These are phyloP conservation scores for Macrocybe gigantea DNA, from an alignment of 768 basidiomycete genomes.

Conservation along the genomic window DNA sequence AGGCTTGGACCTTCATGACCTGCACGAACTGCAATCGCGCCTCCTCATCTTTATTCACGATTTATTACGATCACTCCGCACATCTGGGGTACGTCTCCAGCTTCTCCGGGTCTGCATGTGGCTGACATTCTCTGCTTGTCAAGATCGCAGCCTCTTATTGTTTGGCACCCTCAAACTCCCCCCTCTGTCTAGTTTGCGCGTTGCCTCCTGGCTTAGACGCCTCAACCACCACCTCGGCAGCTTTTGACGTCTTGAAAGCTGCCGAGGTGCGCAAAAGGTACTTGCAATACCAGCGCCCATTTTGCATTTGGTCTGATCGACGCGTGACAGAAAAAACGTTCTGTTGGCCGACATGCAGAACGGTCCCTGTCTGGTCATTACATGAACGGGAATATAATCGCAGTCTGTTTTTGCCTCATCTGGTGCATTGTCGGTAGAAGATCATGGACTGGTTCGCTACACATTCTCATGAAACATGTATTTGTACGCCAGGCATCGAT, in stretches of 20 bases:
- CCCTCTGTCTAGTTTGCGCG: constrained; percentile 54
- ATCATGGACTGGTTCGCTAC: too few species aligned
- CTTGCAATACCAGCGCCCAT: background rate
- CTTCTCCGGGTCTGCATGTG: constrained; percentile 1
- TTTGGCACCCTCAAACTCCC: constrained; percentile 54
- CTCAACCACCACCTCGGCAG: constrained; percentile 34
- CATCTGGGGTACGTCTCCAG: constrained; percentile 46
- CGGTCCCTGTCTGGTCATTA: too few species aligned
- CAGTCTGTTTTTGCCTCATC: too few species aligned
- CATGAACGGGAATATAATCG: too few species aligned
- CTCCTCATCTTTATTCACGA: constrained; percentile 61
- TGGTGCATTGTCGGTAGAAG: too few species aligned
- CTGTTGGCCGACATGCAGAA: background rate
- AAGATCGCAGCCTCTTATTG: constrained; percentile 62
- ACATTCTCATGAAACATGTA: too few species aligned
- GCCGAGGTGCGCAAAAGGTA: constrained; percentile 37
- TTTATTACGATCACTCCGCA: constrained; percentile 51
- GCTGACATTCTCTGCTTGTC: constrained; percentile 4
- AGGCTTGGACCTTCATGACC: constrained; percentile 66
- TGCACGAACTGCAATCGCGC: constrained; percentile 58
- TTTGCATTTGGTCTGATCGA: background rate
- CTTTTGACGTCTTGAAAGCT: constrained; percentile 39
- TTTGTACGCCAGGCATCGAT: too few species aligned
- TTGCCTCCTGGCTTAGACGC: constrained; percentile 37
- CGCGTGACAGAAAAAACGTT: constrained; percentile 6